phyloP scores from a whole-genome alignment of 192 early-diverging fungal genomes.

The Backusella macrospora region DNA sequence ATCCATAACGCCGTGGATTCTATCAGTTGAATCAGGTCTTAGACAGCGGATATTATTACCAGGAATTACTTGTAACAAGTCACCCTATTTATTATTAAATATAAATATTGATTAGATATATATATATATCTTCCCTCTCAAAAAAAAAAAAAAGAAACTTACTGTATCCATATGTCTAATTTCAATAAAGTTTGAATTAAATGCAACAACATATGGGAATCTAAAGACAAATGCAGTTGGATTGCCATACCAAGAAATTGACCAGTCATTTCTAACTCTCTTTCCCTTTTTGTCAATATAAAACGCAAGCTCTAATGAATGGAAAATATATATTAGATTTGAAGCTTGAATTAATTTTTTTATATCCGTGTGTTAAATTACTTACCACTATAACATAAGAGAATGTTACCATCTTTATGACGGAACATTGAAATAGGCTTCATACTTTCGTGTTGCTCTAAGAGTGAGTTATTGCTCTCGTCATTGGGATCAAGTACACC shows the following conservation, averaged over 20 bases:
- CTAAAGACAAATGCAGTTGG: constrained; percentile 82
- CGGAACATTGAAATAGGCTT: constrained; percentile 86
- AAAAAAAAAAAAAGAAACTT: constrained; percentile 16
- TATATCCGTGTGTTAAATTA: neutral
- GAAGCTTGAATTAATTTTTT: neutral
- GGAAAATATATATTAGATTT: neutral
- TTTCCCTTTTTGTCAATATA: constrained; percentile 88
- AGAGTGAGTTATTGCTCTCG: constrained; percentile 72
- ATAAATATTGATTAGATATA: neutral
- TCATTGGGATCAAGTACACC: constrained; percentile 85
- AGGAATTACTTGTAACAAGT: constrained; percentile 54
- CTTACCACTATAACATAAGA: constrained; percentile 90
- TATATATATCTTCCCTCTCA: constrained; percentile 50
- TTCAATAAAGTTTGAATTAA: constrained; percentile 89
- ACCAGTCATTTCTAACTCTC: constrained; percentile 70
- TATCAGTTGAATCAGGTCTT: constrained; percentile 47
- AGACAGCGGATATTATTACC: constrained; percentile 62
- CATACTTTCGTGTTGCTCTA: constrained; percentile 71
- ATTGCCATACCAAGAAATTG: constrained; percentile 85
- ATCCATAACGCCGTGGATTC: constrained; percentile 53
- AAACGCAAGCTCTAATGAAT: constrained; percentile 79
- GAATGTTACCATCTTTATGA: constrained; percentile 73
- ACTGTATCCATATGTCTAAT: constrained; percentile 82
- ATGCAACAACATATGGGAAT: constrained; percentile 88
- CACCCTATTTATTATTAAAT: constrained; percentile 37